Conservation (phyloP, 2,329 filamentous ascomycete species). For the Penicillium griseofulvum region DNA sequence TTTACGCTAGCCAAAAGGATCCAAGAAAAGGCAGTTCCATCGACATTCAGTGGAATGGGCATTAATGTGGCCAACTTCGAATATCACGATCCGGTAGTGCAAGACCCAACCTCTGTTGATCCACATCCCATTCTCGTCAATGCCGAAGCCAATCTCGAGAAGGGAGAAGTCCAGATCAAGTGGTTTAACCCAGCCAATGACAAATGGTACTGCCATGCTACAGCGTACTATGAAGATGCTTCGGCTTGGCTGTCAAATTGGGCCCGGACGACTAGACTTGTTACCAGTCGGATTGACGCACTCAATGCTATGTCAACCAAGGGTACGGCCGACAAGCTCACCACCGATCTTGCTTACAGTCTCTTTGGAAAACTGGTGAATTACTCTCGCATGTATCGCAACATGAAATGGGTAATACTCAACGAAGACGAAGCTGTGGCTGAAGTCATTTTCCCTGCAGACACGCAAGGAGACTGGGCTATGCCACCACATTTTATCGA, state of each 20-base stretch:
- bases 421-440: slow-evolving; percentile 32
- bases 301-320: slow-evolving; percentile 23
- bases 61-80: slow-evolving; percentile 23
- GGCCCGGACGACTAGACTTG: slow-evolving; percentile 20
- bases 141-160: slow-evolving; percentile 54
- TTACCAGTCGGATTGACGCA: slow-evolving; percentile 21
- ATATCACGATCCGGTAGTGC: slow-evolving; percentile 52
- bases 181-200: slow-evolving; percentile 30
- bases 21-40: slow-evolving; percentile 15
- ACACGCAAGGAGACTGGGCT: slow-evolving; percentile 29
- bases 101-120: slow-evolving; percentile 46
- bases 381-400: slow-evolving; percentile 30
- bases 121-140: slow-evolving; percentile 33
- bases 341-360: slow-evolving; percentile 33
- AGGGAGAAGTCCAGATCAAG: background rate
- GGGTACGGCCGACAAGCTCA: slow-evolving; percentile 28
- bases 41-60: slow-evolving; percentile 8
- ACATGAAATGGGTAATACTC: slow-evolving; percentile 32
- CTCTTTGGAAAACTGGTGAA: slow-evolving; percentile 32
- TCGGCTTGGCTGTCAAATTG: slow-evolving; percentile 20
- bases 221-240: slow-evolving; percentile 12
- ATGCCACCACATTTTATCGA: slow-evolving; percentile 40
- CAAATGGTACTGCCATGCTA: background rate
- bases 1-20: slow-evolving; percentile 22
- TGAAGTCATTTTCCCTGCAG: slow-evolving; percentile 24